Evolutionary conservation across 805 yeast genomes (phyloP), one percentile per base, ranked within the genome.

Genomic region (Starmerella asiatica): DNA sequence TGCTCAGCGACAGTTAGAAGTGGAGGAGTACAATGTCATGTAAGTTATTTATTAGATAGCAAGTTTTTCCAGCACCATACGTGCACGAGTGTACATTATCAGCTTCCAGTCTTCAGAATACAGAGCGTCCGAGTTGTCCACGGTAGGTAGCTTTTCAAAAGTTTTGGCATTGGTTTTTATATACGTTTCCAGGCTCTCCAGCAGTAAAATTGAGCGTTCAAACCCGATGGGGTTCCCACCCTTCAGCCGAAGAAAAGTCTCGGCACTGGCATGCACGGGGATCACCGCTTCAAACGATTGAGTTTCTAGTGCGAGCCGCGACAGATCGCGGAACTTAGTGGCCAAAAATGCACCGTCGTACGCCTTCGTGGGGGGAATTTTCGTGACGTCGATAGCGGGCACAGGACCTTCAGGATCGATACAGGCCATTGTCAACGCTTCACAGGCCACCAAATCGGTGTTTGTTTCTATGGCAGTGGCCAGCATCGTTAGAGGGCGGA

Each of bases 401-500:
- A 19, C 12, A 4, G 9, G 21, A 9, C 37, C 37, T n/a, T 24
- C 36, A 5, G 39, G 35, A 23, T 38, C 40, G 9, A 39, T 43
- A 29, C 50, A 52, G 5, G 56, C 48, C 45, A 56, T 38, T 0
- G 59, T 55, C 35, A 62, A 46, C 1, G 64, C 63, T 30, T 59
- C 62, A 19, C 53, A 47, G 0, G 62, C 68, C 4, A 61, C 33
- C 34, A 57, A 49, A 15, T 56, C 52, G 31, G 53, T 54, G 36
- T 60, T 58, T 18, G 54, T 29, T 36, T 62, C 65, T 8, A 53
- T 40, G 4, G 65, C 67, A 9, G 57, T 56, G 6, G 58, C 61
- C 31, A 62, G 47, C 37, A 56, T 61, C 15, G 58, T 55, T 26
- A 63, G 30, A 1, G 65, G 62, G 29, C 56, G 56, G 7, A 50